A percentile compares a stretch with the other conserved stretches of the same genome.
Evolutionary conservation across 768 basidiomycete genomes (phyloP).

Genomic region (Mycena albidolilacea): DNA sequence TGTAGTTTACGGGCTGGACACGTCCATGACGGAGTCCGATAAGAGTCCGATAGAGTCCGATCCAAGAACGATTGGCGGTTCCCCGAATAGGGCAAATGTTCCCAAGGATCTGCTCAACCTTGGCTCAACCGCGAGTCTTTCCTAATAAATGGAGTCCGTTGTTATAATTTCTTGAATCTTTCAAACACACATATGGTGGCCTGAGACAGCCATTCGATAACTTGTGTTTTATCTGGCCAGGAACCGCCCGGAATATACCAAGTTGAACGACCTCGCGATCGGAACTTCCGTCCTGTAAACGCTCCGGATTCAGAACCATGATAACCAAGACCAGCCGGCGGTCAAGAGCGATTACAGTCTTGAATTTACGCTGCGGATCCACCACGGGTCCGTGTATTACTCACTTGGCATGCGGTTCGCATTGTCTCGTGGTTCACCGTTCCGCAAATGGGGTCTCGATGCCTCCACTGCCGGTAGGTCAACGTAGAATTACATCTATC

Average conservation of each 20-base stretch:
- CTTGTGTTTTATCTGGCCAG: background rate
- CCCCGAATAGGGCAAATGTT: background rate
- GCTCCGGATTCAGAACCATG: conserved; percentile 17
- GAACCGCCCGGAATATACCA: background rate
- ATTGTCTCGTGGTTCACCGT: background rate
- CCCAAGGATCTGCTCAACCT: background rate
- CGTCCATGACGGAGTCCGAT: background rate
- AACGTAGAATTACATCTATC: background rate
- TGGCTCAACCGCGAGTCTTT: too few relatives aligned
- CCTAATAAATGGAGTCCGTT: too few relatives aligned
- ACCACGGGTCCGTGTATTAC: conserved; percentile 2
- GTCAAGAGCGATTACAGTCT: background rate
- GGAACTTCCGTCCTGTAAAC: background rate
- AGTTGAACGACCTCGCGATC: too few relatives aligned
- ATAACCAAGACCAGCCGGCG: background rate
- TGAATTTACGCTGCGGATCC: conserved; percentile 9
- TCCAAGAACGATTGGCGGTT: background rate
- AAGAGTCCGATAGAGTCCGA: background rate
- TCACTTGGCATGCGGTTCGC: background rate
- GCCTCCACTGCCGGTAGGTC: background rate
- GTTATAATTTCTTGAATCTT: too few relatives aligned
- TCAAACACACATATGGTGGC: too few relatives aligned
- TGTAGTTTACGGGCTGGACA: background rate
- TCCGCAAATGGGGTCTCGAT: conserved; percentile 12
- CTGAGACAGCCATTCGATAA: too few relatives aligned